Evolutionary conservation across 2,329 filamentous ascomycete species (phyloP), one percentile per base, ranked within the genome.

Genomic region (Verticillium zaregamsianum): DNA sequence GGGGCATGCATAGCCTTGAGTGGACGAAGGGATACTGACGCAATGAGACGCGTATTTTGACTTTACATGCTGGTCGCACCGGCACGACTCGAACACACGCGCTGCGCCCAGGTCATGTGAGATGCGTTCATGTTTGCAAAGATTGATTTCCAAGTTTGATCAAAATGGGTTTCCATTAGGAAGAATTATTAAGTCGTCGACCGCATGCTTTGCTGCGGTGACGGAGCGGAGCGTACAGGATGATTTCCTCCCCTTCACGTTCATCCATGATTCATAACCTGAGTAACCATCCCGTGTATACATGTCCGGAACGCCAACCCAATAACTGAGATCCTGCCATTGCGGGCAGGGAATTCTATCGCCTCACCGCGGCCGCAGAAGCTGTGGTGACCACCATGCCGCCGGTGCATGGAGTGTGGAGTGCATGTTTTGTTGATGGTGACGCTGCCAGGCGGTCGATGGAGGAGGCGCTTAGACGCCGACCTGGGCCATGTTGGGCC

Each of bases 401-500:
- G 45, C 45, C 45, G 11, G 45, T 52, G 45, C 45, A 14, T 52
- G 20, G 20, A 12, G 17, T n/a, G 9, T 20, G 4, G 45, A 20
- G 39, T 45, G 39, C 39, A 5, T 8, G 17, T 7, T 17, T 9
- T 45, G 14, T 45, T 23, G 39, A 20, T 20, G n/a, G 17, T 45
- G 39, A 45, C n/a, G 39, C 17, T 45, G 17, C 17, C 39, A 45
- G 39, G 17, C 39, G 8, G 17, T n/a, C 39, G 17, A 9, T 11
- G 17, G 39, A 20, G 17, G 20, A 12, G n/a, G 45, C 4, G 25
- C 55, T 75, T 76, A 83, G 57, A 80, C 82, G 66, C 79, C 74
- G 64, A 86, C 79, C 75, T 87, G 84, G 60, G 82, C 81, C 84
- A 87, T 87, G 68, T 73, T 79, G 59, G 84, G 84, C 31, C 74